Base-by-base conservation (phyloP, 2,329 filamentous ascomycete genomes). In the Clonostachys byssicola region DNA sequence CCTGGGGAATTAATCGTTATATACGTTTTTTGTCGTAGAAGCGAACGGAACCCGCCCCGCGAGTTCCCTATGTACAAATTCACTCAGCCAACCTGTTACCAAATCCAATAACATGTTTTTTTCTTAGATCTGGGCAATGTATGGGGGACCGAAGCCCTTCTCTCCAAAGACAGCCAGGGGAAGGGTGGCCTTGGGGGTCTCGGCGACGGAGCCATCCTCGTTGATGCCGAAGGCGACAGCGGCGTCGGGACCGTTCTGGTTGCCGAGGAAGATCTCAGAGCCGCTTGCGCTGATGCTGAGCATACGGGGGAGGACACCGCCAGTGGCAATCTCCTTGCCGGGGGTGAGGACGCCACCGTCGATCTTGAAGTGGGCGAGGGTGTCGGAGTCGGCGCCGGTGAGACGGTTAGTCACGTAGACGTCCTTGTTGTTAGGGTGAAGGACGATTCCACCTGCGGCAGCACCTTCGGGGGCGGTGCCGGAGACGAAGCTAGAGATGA, bases 371-470 rank as follows among this genome's bases (percentile, higher is more conserved):
- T 72, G 71, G 6, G 72, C 66, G 54, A 79, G 69, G 54, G 61
- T 72, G 61, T 79, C 76, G 9, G 67, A 69, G 4, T 52, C 53
- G 35, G 67, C 65, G 46, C 71, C 73, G 2, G 66, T 71, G 23
- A 76, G 52, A 5, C 76, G 73, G 66, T 79, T 79, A 36, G 73
- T 74, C 45, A 78, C 66, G 59, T 78, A 78, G 16, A 78, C 54
- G 59, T 76, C 63, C 52, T 58, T 59, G 56, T 62, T 64, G 60
- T 73, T 69, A 23, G 57, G 55, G 9, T 67, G 60, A 34, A 77
- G 56, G 48, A 66, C 59, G 38, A 79, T 56, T 57, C 72, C 74
- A 41, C 73, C 75, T 2, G 70, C 74, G 1, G 71, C 65, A 7
- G 74, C 71, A 2, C 68, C 68, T 47, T 60, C 61, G 5, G 70